Base-by-base conservation (phyloP, 345 rosid species). In the Eucalyptus cloeziana region DNA sequence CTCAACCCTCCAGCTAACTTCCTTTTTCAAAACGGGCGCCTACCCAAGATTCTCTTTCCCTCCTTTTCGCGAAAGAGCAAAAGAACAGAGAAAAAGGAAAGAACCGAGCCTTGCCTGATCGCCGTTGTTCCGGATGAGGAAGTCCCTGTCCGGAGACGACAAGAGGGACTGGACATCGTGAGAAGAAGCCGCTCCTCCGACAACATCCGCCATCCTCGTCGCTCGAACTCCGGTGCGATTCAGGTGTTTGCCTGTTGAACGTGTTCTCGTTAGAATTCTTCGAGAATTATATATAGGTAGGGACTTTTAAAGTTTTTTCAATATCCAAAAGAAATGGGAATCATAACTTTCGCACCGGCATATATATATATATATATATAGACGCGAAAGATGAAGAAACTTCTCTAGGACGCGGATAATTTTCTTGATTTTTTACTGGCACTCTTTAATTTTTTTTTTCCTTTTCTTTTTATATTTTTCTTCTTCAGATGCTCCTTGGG, bases 121-220 rank as follows among this genome's bases (percentile, higher is more conserved):
- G 52, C 94, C 95, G 89, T 94, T 87, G 90, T 93, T 96, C 67
- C 96, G 94, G 56, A 95, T n/a, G 62, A 97, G 96, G 87, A 93
- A 95, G 90, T 95, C 96, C 54, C 97, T 91, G 49, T 90, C 92
- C 8, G 93, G 88, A 87, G 99, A 92, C 87, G 93, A 93, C 37
- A 97, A 89, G 16, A 96, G 91, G 6, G 93, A 91, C 85, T 40
- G 85, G 1, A 76, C 85, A 76, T 76, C 85, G 85, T 76, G 85
- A 2, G 69, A 62, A 62, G 69, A 6, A 6, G 44, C 56, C 56
- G 56, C 25, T 24, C 6, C 81, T 17, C 2, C 44, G 81, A 33
- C 81, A 33, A 33, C 2, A 17, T 33, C 81, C 44, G 81, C 85
- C 85, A 76, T 76, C 30, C 85, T 76, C 85, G 85, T 76, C 25